A percentile compares a stretch with the other conserved stretches of the same genome.
Conservation (phyloP, 2,329 filamentous ascomycete genomes). For the Penicillium sp. region DNA sequence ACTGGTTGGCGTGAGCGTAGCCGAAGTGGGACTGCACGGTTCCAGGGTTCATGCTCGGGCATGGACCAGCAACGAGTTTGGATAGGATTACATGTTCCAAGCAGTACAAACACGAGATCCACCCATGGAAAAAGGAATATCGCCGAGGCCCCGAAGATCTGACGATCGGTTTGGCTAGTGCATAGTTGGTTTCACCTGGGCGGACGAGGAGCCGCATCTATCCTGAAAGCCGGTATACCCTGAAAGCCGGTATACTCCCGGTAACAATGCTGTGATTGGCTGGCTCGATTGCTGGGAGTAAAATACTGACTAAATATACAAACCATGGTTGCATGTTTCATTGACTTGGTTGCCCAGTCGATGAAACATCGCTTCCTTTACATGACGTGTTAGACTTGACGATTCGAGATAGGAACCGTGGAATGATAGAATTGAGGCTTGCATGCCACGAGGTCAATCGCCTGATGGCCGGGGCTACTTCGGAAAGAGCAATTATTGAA, state of each 20-base stretch:
- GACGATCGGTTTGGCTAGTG: neutral
- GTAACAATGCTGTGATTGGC: neutral
- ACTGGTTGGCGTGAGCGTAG: neutral
- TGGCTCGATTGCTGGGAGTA: neutral
- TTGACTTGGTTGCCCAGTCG: neutral
- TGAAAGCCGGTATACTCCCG: neutral
- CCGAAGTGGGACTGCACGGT: neutral
- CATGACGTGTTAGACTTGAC: neutral
- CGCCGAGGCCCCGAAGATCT: neutral
- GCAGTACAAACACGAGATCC: neutral
- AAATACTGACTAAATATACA: neutral
- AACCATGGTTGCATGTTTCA: neutral
- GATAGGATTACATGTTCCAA: neutral
- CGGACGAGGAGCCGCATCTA: conserved; percentile 13
- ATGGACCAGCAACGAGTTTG: neutral
- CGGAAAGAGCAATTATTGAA: neutral
- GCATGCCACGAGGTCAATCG: neutral
- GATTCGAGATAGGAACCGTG: neutral
- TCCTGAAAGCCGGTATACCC: neutral
- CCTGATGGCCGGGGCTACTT: neutral
- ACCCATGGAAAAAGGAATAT: neutral
- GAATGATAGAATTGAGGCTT: neutral
- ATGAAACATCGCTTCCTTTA: neutral
- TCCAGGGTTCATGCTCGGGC: neutral
- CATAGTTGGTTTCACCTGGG: neutral